Base-by-base conservation (phyloP, 1,139 yeast genomes). In the Scheffersomyces lignicola region DNA sequence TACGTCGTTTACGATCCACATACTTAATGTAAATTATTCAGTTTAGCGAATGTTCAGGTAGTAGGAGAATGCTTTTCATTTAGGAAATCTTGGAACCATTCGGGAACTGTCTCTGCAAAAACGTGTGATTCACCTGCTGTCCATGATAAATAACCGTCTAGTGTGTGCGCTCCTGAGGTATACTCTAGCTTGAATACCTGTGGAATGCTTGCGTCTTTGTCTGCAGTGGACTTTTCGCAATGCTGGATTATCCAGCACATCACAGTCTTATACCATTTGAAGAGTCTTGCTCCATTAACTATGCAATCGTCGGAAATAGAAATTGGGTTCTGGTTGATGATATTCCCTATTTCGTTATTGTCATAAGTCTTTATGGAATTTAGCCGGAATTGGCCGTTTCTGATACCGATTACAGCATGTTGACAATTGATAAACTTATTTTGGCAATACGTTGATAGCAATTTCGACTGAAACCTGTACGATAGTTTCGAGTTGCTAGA, bases 371-470 rank as follows among this genome's bases (percentile, higher is more conserved):
- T 54, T 1, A 57, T 41, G 5, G 56, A 45, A 6, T 47, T 37
- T 12, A 57, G 36, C 17, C 42, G 46, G 32, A 45, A 48, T 28
- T 47, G 49, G 10, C 34, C 28, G 7, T 52, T 42, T 23, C 62
- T 35, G 31, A 51, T 52, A 2, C 62, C 62, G 18, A 56, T 30
- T 3, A 52, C 40, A 5, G 52, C 37, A 37, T 49, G 35, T 15
- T 44, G 39, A 22, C 56, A 44, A 15, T 39, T 37, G 8, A 54
- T 43, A 14, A 57, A 45, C 25, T 44, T 48, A 30, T 53, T 55
- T 33, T 57, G 62, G 36, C 58, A 49, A 44, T 56, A 54, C 5
- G 54, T 38, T 7, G 45, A 29, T 16, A 54, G 29, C 22, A 54
- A 39, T 31, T 54, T 54, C 15, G 38, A 28, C 14, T 41, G 34